phyloP scores from a whole-genome alignment of 2,329 filamentous ascomycete species.

The Lasiodiplodia sp. region DNA sequence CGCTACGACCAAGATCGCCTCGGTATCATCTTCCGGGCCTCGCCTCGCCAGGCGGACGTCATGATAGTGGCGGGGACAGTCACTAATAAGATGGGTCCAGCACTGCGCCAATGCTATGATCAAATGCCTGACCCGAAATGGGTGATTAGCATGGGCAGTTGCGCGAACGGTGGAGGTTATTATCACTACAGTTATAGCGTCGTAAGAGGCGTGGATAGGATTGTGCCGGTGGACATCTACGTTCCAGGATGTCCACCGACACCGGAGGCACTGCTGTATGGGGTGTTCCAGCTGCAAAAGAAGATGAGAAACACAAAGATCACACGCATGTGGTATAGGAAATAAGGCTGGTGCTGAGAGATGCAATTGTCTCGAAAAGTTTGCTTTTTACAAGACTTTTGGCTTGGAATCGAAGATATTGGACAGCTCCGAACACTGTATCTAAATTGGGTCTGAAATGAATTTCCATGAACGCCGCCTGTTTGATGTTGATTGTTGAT shows the following conservation, averaged over 20 bases:
- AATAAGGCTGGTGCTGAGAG: slow-evolving; percentile 42
- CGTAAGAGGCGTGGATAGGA: slow-evolving; percentile 77
- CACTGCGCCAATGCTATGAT: slow-evolving; percentile 88
- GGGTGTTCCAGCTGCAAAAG: slow-evolving; percentile 78
- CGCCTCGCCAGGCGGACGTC: slow-evolving; percentile 87
- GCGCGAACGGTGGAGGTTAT: slow-evolving; percentile 84
- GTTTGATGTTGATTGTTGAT: too few species aligned
- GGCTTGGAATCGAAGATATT: too few species aligned
- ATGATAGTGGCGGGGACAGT: slow-evolving; percentile 95
- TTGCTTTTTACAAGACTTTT: too few species aligned
- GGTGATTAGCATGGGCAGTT: slow-evolving; percentile 86
- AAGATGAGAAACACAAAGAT: slow-evolving; percentile 72
- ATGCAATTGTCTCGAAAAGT: too few species aligned
- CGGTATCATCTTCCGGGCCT: slow-evolving; percentile 91
- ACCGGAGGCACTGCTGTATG: slow-evolving; percentile 62
- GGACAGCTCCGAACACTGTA: too few species aligned
- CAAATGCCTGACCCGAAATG: slow-evolving; percentile 93
- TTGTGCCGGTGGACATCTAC: slow-evolving; percentile 85
- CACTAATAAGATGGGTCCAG: slow-evolving; percentile 96
- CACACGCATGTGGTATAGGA: slow-evolving; percentile 66
- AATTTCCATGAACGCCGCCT: too few species aligned
- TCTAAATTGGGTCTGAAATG: too few species aligned
- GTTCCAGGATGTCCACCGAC: slow-evolving; percentile 75
- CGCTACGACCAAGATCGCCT: slow-evolving; percentile 90
- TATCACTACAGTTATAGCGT: slow-evolving; percentile 88